phyloP scores from a whole-genome alignment of 2,329 filamentous ascomycete genomes.

The Colletotrichum chrysophilum region DNA sequence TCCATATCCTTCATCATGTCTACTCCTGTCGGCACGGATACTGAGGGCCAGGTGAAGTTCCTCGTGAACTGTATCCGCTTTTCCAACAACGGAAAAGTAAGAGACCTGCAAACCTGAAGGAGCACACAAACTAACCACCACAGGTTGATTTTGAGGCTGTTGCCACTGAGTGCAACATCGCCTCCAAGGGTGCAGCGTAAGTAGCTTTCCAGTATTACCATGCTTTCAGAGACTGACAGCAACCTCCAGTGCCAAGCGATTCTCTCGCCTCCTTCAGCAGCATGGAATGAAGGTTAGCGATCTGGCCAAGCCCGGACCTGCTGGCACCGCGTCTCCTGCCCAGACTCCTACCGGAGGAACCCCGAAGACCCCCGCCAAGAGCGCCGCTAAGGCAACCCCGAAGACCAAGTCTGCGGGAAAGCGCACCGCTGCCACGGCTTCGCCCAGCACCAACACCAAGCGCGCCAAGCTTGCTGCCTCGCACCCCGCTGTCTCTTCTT shows the following conservation, averaged over 20 bases:
- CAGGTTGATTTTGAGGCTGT: conserved; percentile 71
- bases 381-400: conserved; percentile 22
- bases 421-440: not conserved
- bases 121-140: conserved; percentile 17
- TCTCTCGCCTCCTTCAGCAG: conserved; percentile 68
- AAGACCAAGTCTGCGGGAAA: conserved; percentile 26
- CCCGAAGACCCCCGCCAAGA: conserved; percentile 23
- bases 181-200: conserved; percentile 73
- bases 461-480: conserved; percentile 8
- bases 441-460: conserved; percentile 14
- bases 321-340: conserved; percentile 5
- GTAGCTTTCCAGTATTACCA: conserved; percentile 33
- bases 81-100: conserved; percentile 64
- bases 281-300: conserved; percentile 47
- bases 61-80: conserved; percentile 69
- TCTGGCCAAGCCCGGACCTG: conserved; percentile 17
- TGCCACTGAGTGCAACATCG: conserved; percentile 66
- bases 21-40: conserved; percentile 34
- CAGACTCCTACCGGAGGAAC: conserved; percentile 6
- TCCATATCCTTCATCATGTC: conserved; percentile 11
- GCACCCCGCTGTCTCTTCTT: conserved; percentile 8
- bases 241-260: conserved; percentile 65
- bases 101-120: conserved; percentile 16
- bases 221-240: not conserved
- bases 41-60: conserved; percentile 66